Evolutionary conservation across 208 protist genomes (phyloP).

Genomic region (Trypanosoma lewisi): DNA sequence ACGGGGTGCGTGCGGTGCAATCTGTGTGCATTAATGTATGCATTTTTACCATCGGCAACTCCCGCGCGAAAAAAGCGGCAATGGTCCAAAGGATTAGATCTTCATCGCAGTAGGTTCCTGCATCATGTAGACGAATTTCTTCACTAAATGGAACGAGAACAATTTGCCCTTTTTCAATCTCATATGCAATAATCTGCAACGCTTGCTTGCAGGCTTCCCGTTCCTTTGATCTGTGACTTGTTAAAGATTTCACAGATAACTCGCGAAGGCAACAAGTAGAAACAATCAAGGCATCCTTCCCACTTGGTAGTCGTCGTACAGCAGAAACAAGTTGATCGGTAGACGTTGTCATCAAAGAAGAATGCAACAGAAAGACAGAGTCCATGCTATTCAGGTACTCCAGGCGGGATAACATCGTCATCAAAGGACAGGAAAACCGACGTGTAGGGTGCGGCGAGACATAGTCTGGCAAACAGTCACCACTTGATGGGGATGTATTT

Average conservation of each 20-base stretch:
- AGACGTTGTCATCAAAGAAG: slow-evolving; percentile 40
- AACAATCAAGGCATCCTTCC: slow-evolving; percentile 77
- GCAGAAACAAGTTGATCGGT: slow-evolving; percentile 54
- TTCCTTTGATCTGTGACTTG: slow-evolving; percentile 30
- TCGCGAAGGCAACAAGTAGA: slow-evolving; percentile 57
- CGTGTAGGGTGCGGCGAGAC: background rate
- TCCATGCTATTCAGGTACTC: slow-evolving; percentile 54
- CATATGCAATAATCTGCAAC: slow-evolving; percentile 69
- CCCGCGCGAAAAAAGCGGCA: slow-evolving; percentile 70
- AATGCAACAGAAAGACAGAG: slow-evolving; percentile 79
- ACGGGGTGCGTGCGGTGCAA: slow-evolving; percentile 49
- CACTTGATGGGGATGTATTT: slow-evolving; percentile 8
- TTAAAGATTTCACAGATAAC: slow-evolving; percentile 33
- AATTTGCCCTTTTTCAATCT: slow-evolving; percentile 65
- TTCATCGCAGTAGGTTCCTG: slow-evolving; percentile 79
- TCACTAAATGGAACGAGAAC: slow-evolving; percentile 67
- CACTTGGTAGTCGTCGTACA: slow-evolving; percentile 56
- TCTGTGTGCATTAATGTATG: slow-evolving; percentile 60
- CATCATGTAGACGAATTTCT: slow-evolving; percentile 81
- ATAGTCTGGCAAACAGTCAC: slow-evolving; percentile 4
- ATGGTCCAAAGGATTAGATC: slow-evolving; percentile 88
- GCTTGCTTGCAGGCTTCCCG: slow-evolving; percentile 35
- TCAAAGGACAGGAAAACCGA: slow-evolving; percentile 38
- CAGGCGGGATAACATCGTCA: slow-evolving; percentile 53
- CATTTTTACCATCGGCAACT: slow-evolving; percentile 79